These are phyloP conservation scores for Hysterium pulicare DNA, from an alignment of 2,329 filamentous ascomycete species.

Conservation along the genomic window DNA sequence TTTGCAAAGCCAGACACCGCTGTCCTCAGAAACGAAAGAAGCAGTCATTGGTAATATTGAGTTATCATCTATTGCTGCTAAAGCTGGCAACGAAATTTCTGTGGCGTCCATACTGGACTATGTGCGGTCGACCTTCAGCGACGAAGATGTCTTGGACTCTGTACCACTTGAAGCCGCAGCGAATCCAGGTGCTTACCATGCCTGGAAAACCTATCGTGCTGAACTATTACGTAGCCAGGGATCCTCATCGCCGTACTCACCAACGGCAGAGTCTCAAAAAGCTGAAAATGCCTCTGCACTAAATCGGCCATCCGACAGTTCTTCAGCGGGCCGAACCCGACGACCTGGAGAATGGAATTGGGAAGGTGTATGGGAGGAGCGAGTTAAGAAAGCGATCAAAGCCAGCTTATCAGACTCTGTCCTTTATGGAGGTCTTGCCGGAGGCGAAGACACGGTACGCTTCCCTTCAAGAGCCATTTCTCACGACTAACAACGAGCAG, in stretches of 20 bases:
- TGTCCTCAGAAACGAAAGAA: slow-evolving; percentile 10
- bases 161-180: slow-evolving; percentile 79
- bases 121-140: slow-evolving; percentile 76
- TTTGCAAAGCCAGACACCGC: slow-evolving; percentile 15
- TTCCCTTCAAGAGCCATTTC: neutral
- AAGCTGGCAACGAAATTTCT: slow-evolving; percentile 15
- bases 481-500: slow-evolving; percentile 17
- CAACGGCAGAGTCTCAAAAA: slow-evolving; percentile 23
- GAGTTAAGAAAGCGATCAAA: slow-evolving; percentile 75
- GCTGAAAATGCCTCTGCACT: slow-evolving; percentile 9
- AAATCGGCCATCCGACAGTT: slow-evolving; percentile 8
- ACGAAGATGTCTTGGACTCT: slow-evolving; percentile 71
- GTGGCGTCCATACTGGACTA: slow-evolving; percentile 68
- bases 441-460: slow-evolving; percentile 67
- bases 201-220: slow-evolving; percentile 73
- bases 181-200: slow-evolving; percentile 90
- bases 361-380: slow-evolving; percentile 94
- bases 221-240: slow-evolving; percentile 28
- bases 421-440: slow-evolving; percentile 65
- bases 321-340: slow-evolving; percentile 48
- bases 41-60: slow-evolving; percentile 8
- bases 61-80: slow-evolving; percentile 6
- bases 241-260: slow-evolving; percentile 11
- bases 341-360: slow-evolving; percentile 90
- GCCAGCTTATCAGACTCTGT: slow-evolving; percentile 75